These are phyloP conservation scores for Elsinoe necatrix DNA, from an alignment of 2,329 filamentous ascomycete genomes.

Conservation along the genomic window DNA sequence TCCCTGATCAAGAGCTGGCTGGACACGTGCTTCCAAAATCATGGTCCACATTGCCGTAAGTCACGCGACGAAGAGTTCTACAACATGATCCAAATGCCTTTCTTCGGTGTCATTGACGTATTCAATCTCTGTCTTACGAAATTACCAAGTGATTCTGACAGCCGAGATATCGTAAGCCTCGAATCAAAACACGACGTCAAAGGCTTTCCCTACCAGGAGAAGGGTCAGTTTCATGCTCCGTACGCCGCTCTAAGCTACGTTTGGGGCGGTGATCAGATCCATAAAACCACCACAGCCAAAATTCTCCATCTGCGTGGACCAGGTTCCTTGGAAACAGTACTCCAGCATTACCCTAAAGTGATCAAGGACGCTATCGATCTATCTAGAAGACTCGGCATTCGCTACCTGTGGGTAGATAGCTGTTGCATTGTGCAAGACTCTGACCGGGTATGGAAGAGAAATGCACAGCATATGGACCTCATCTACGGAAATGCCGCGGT, in stretches of 20 bases:
- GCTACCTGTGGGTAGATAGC: slow-evolving; percentile 20
- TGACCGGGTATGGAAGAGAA: slow-evolving; percentile 25
- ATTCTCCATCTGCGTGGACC: background rate
- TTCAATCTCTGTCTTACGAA: slow-evolving; percentile 1
- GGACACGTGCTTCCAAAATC: slow-evolving; percentile 1
- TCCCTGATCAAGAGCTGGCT: slow-evolving; percentile 1
- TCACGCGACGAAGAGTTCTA: background rate
- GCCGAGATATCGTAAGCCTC: background rate
- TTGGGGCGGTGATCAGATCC: slow-evolving; percentile 1
- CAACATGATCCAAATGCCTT: slow-evolving; percentile 3
- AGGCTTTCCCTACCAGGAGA: background rate
- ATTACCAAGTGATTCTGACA: background rate
- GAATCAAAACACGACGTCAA: background rate
- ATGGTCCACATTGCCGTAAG: background rate
- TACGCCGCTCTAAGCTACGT: slow-evolving; percentile 1
- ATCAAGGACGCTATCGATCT: slow-evolving; percentile 8
- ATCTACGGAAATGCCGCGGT: slow-evolving; percentile 30
- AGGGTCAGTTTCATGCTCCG: background rate
- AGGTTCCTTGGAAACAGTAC: background rate
- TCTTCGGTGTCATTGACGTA: slow-evolving; percentile 2
- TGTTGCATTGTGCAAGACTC: slow-evolving; percentile 23
- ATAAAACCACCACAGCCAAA: background rate
- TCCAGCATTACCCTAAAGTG: background rate
- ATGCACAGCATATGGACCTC: slow-evolving; percentile 27
- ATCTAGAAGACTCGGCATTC: slow-evolving; percentile 13